These are phyloP conservation scores for Russula virescens DNA, from an alignment of 768 basidiomycete species.

Conservation along the genomic window DNA sequence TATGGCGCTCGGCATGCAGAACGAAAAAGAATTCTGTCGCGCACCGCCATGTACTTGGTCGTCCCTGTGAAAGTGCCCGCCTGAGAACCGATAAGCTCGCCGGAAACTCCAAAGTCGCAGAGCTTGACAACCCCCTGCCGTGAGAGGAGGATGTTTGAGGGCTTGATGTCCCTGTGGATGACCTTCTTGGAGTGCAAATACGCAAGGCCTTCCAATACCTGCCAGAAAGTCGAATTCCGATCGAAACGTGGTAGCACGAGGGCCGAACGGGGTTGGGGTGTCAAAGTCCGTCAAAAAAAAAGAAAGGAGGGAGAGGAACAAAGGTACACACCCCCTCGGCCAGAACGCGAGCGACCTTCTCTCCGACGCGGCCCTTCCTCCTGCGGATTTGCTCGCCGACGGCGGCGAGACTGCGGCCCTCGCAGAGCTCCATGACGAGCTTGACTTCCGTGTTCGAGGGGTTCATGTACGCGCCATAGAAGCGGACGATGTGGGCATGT, in stretches of 20 bases:
- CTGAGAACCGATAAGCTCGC: slow-evolving; percentile 76
- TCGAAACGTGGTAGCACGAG: background rate
- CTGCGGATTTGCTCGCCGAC: slow-evolving; percentile 74
- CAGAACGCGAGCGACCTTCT: slow-evolving; percentile 76
- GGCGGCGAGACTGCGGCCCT: slow-evolving; percentile 77
- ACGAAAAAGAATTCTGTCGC: too few species aligned
- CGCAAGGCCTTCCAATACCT: slow-evolving; percentile 77
- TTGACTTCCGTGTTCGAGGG: slow-evolving; percentile 82
- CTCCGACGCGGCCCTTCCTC: slow-evolving; percentile 64
- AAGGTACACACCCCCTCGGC: slow-evolving; percentile 73
- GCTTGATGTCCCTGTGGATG: slow-evolving; percentile 89
- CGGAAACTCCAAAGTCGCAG: slow-evolving; percentile 91
- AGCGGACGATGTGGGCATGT: slow-evolving; percentile 77
- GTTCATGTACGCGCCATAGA: slow-evolving; percentile 82
- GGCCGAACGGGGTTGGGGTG: too few species aligned
- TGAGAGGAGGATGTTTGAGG: slow-evolving; percentile 81
- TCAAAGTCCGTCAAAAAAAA: too few species aligned
- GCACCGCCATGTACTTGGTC: slow-evolving; percentile 91
- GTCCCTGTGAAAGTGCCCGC: slow-evolving; percentile 94
- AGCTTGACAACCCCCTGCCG: slow-evolving; percentile 80
- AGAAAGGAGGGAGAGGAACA: background rate
- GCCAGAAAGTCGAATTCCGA: too few species aligned
- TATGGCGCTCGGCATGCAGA: too few species aligned
- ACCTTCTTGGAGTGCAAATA: slow-evolving; percentile 84
- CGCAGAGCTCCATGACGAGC: slow-evolving; percentile 81